Evolutionary conservation across 768 basidiomycete species (phyloP).

Genomic region (Xerocomellus chrysenteron): DNA sequence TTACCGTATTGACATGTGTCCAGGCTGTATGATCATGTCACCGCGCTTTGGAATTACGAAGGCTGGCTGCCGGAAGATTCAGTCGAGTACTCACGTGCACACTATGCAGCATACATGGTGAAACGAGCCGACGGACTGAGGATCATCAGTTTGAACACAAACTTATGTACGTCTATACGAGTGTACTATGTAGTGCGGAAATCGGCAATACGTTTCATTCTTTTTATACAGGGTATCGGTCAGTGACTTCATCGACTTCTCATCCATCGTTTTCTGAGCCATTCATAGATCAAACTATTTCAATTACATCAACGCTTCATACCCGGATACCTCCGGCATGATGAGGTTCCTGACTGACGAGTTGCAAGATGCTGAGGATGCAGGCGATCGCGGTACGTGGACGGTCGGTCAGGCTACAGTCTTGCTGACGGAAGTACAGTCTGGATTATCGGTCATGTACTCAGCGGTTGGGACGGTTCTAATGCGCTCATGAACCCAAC

Average conservation of each 20-base stretch:
- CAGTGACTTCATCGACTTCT: conserved; percentile 3
- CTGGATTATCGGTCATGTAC: conserved; percentile 58
- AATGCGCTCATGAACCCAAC: conserved; percentile 65
- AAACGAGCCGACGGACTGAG: conserved; percentile 63
- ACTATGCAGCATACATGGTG: conserved; percentile 75
- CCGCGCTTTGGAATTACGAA: conserved; percentile 68
- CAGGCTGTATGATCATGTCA: conserved; percentile 79
- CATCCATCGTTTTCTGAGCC: not conserved
- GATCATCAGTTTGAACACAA: conserved; percentile 73
- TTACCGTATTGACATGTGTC: not conserved
- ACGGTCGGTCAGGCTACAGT: not conserved
- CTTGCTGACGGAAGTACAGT: conserved; percentile 30
- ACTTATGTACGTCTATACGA: conserved; percentile 55
- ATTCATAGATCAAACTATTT: conserved; percentile 60
- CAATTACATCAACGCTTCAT: conserved; percentile 73
- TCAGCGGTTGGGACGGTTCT: conserved; percentile 69
- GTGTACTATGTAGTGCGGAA: not conserved
- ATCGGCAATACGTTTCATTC: not conserved
- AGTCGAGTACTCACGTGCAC: conserved; percentile 56
- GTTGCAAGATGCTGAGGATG: conserved; percentile 75
- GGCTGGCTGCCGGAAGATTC: conserved; percentile 63
- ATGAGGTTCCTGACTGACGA: conserved; percentile 76
- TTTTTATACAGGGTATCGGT: conserved; percentile 33
- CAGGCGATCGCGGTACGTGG: conserved; percentile 62
- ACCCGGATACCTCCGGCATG: conserved; percentile 72